Percentiles rank a stretch among this genome's conserved stretches.
phyloP scores from a whole-genome alignment of 768 basidiomycete genomes.

The Lactarius akahatsu region DNA sequence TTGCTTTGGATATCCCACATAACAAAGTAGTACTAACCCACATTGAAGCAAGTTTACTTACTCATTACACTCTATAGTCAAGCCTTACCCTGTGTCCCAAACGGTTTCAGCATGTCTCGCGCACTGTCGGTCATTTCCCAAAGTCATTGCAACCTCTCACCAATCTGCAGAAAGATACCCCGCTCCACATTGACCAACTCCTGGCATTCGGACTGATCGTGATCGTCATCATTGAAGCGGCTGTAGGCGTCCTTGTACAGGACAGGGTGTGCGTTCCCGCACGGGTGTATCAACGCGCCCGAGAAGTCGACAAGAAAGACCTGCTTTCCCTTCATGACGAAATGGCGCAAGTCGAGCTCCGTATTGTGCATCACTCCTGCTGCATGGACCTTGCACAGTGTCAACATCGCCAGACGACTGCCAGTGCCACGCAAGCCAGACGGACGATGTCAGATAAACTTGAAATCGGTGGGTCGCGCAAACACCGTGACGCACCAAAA shows the following conservation, averaged over 20 bases:
- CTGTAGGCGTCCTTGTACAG: background rate
- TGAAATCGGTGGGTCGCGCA: background rate
- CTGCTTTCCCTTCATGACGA: slow-evolving; percentile 19
- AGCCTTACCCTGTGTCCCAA: background rate
- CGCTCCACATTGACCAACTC: slow-evolving; percentile 1
- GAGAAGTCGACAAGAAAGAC: slow-evolving; percentile 22
- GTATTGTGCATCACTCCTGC: slow-evolving; percentile 17
- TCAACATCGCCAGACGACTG: slow-evolving; percentile 21
- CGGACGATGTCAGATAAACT: background rate
- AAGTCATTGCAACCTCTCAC: background rate
- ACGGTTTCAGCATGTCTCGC: background rate
- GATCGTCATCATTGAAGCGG: background rate
- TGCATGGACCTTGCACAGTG: slow-evolving; percentile 16
- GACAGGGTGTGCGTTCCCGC: slow-evolving; percentile 7
- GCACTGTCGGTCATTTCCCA: background rate
- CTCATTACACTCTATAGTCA: background rate
- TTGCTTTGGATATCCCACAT: too few species aligned
- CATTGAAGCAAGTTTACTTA: background rate
- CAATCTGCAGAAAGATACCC: slow-evolving; percentile 8
- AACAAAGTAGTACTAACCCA: too few species aligned
- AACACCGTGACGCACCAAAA: slow-evolving; percentile 14
- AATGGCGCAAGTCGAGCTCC: slow-evolving; percentile 17
- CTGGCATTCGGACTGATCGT: slow-evolving; percentile 2
- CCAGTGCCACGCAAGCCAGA: background rate
- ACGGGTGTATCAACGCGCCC: slow-evolving; percentile 2